Conservation (phyloP, 2,329 filamentous ascomycete species). For the Fusarium gaditjirri region DNA sequence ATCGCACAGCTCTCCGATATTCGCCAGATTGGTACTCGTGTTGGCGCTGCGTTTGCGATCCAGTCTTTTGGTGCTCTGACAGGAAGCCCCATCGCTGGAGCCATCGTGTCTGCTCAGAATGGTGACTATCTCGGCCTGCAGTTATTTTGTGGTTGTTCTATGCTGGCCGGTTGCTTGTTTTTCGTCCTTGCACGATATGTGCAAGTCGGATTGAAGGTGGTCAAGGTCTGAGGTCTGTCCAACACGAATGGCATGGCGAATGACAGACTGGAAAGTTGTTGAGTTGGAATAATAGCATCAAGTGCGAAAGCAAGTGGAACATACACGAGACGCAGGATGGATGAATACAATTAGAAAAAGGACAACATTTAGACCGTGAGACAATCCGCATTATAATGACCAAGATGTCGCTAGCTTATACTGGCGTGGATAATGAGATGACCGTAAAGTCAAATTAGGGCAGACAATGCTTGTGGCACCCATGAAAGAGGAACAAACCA, state of each 20-base stretch:
- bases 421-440: not conserved
- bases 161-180: constrained; percentile 46
- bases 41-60: constrained; percentile 71
- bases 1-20: constrained; percentile 78
- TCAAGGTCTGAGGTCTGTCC: constrained; percentile 46
- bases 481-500: not conserved
- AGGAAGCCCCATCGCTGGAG: constrained; percentile 74
- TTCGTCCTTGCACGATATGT: constrained; percentile 48
- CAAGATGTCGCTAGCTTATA: not conserved
- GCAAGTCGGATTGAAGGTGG: constrained; percentile 50
- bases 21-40: constrained; percentile 74
- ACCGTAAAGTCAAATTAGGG: not conserved
- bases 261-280: not conserved
- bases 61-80: constrained; percentile 73
- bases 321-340: not conserved
- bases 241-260: not conserved
- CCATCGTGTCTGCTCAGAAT: constrained; percentile 62
- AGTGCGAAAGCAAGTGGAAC: not conserved
- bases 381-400: not conserved
- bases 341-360: not conserved
- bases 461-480: not conserved
- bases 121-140: constrained; percentile 69
- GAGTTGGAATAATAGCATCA: not conserved
- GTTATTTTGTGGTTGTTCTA: constrained; percentile 70
- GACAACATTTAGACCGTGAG: not conserved